Evolutionary conservation across 768 basidiomycete species (phyloP), one percentile per base, ranked within the genome.

Genomic region (Coprinopsis strossmayeri): DNA sequence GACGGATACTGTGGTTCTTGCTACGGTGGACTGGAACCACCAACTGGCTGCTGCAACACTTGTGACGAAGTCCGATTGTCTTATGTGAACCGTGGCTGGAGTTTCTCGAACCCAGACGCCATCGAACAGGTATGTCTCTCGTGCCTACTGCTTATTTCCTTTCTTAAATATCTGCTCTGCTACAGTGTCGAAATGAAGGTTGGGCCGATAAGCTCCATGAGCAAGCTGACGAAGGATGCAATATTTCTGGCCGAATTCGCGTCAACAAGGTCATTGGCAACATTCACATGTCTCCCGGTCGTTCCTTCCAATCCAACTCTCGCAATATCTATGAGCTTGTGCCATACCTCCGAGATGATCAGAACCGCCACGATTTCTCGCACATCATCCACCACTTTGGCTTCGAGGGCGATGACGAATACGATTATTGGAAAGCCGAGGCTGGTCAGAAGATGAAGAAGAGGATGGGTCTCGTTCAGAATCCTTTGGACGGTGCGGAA

Each of bases 261-360:
- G 91, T 98, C 48, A 98, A 98, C 78, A 96, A 97, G 67, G 95
- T 97, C 54, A 78, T 92, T 54, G 93, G 95, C 48, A 96, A 91
- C 67, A 87, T 97, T 63, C 90, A 96, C 61, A 78, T 98, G 58
- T 92, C 91, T 3, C 94, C 92, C 1, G 96, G 96, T 25, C 80
- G 86, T 37, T 91, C 91, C n/a, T 99, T 94, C 85, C 93, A 94
- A 64, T 75, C 81, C 35, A 84, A 83, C 60, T 69, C 76, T 45
- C 81, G 85, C 53, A 81, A 89, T 64, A 73, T 89, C 35, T 83
- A 91, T 60, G 90, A 92, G 52, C 79, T 97, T 44, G 93, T 98
- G 2, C 96, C 96, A 0, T 99, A 98, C 68, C 79, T 99, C 34
- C 80, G 83, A 52, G 88, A 93, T 52, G 87, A 90, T 56, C 78